These are phyloP conservation scores for Lignosus rhinocerotis DNA, from an alignment of 1,284 basidiomycete species.

Conservation along the genomic window DNA sequence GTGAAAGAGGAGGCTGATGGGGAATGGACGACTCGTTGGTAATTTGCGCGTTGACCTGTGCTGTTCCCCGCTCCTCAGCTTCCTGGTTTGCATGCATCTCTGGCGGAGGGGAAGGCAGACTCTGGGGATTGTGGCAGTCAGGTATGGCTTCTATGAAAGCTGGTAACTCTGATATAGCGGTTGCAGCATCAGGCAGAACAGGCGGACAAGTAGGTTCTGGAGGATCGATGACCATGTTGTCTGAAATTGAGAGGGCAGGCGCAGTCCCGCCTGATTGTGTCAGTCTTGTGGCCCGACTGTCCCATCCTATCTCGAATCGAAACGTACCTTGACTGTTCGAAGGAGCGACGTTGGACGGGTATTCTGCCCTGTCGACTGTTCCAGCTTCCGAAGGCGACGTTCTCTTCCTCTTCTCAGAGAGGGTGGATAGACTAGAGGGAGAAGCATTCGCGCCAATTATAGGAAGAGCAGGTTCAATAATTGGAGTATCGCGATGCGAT, in stretches of 20 bases:
- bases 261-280: not conserved
- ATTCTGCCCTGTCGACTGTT: not conserved
- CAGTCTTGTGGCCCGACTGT: not conserved
- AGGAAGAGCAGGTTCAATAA: not conserved
- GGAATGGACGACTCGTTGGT: not conserved
- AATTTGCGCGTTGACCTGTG: not conserved
- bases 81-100: not conserved
- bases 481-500: not conserved
- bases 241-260: not conserved
- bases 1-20: not conserved
- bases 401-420: constrained; percentile 2
- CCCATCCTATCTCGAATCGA: not conserved
- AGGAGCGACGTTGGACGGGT: not conserved
- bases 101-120: constrained; percentile 17
- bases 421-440: not conserved
- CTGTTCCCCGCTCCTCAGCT: not conserved
- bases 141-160: not conserved
- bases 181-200: not conserved
- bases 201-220: not conserved
- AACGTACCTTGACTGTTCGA: not conserved
- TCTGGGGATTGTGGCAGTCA: constrained; percentile 18
- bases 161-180: not conserved
- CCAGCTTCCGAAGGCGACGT: not conserved
- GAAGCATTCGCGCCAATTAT: not conserved
- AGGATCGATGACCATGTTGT: not conserved